These are phyloP conservation scores for Mucor irregularis DNA, from an alignment of 371 early-diverging fungal species.

Conservation along the genomic window DNA sequence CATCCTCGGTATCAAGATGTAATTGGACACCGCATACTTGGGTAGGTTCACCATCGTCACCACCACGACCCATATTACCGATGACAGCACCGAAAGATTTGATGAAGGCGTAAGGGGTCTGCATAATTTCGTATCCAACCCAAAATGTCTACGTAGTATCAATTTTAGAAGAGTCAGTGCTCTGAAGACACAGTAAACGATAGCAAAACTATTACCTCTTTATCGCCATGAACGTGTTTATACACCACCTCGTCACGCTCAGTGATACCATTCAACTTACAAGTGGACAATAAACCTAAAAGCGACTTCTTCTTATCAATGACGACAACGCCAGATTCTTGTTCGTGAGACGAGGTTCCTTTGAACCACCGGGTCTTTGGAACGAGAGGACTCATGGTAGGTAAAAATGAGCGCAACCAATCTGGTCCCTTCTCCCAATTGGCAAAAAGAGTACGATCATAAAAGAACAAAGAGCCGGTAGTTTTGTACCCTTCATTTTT, in stretches of 20 bases:
- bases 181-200: background rate
- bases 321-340: constrained; percentile 59
- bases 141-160: constrained; percentile 46
- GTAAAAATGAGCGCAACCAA: constrained; percentile 38
- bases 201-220: constrained; percentile 29
- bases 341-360: constrained; percentile 37
- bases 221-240: constrained; percentile 48
- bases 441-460: constrained; percentile 51
- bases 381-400: constrained; percentile 26
- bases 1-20: constrained; percentile 33
- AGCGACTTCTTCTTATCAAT: constrained; percentile 50
- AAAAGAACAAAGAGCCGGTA: constrained; percentile 57
- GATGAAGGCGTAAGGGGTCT: constrained; percentile 57
- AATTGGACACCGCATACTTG: constrained; percentile 56
- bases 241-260: constrained; percentile 46
- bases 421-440: constrained; percentile 28
- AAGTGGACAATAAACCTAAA: constrained; percentile 49
- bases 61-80: constrained; percentile 41
- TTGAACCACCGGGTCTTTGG: constrained; percentile 30
- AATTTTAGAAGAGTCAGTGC: no score
- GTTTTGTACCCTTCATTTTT: constrained; percentile 41
- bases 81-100: constrained; percentile 56
- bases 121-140: constrained; percentile 58
- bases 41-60: constrained; percentile 35
- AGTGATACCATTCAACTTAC: constrained; percentile 47